These are phyloP conservation scores for Fibroporia radiculosa DNA, from an alignment of 768 basidiomycete genomes.

Conservation along the genomic window DNA sequence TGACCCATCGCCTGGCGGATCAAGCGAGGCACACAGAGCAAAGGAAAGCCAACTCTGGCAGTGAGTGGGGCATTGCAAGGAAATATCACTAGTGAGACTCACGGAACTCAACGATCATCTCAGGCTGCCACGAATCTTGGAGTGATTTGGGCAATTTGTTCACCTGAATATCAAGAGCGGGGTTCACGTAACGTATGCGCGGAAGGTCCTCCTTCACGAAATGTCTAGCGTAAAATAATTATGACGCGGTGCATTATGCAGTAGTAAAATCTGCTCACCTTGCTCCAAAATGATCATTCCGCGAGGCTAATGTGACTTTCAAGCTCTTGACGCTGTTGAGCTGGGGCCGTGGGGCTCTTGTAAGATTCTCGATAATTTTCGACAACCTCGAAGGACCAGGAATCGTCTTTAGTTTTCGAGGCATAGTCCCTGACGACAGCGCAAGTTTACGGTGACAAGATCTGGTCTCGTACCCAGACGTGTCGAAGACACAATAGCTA, in stretches of 20 bases:
- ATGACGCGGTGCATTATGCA: neutral
- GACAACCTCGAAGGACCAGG: constrained; percentile 51
- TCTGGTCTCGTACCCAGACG: neutral
- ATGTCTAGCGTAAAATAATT: constrained; percentile 39
- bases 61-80: neutral
- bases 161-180: constrained; percentile 52
- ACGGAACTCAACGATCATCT: constrained; percentile 60
- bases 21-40: neutral
- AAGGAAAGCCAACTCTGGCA: neutral
- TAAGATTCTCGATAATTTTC: constrained; percentile 43
- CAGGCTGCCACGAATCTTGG: constrained; percentile 51
- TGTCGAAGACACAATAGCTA: neutral
- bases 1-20: constrained; percentile 40
- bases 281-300: constrained; percentile 71
- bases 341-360: constrained; percentile 40
- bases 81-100: constrained; percentile 23
- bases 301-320: constrained; percentile 46
- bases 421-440: constrained; percentile 19
- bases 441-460: no score
- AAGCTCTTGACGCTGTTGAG: constrained; percentile 43
- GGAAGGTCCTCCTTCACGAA: constrained; percentile 77
- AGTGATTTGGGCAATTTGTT: constrained; percentile 44
- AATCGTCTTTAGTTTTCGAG: constrained; percentile 22
- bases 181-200: constrained; percentile 72
- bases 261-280: constrained; percentile 35